Evolutionary conservation across 1,139 yeast genomes (phyloP).

Genomic region (Debaryomyces nepalensis): DNA sequence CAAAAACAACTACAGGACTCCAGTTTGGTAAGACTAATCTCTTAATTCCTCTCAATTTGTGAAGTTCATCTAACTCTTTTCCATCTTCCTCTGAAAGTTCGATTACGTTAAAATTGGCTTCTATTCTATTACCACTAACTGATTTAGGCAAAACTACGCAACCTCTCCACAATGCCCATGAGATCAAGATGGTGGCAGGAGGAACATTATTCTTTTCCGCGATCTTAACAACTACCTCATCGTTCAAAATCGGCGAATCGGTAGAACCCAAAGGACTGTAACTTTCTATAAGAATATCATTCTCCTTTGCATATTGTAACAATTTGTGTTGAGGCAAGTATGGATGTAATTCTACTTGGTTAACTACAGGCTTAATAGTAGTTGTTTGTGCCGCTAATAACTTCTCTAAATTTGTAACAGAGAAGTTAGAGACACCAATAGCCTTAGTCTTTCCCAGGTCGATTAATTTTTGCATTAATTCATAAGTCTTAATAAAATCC

Average conservation of each 20-base stretch:
- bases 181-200: constrained; percentile 65
- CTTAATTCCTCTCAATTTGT: constrained; percentile 48
- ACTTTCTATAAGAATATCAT: constrained; percentile 69
- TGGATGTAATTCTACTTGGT: constrained; percentile 81
- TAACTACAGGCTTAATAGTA: constrained; percentile 65
- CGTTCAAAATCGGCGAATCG: constrained; percentile 64
- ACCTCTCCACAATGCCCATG: constrained; percentile 76
- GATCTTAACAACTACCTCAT: constrained; percentile 50
- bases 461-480: constrained; percentile 61
- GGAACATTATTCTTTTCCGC: constrained; percentile 61
- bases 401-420: constrained; percentile 50
- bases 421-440: constrained; percentile 81
- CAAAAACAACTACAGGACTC: constrained; percentile 30
- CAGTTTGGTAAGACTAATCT: constrained; percentile 54
- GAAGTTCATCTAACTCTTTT: constrained; percentile 46
- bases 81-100: constrained; percentile 60
- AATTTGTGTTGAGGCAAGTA: constrained; percentile 71
- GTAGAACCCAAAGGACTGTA: constrained; percentile 81
- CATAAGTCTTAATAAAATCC: constrained; percentile 67
- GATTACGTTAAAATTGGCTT: constrained; percentile 57
- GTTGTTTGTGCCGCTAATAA: constrained; percentile 56
- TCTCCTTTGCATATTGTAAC: constrained; percentile 53
- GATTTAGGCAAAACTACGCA: constrained; percentile 78
- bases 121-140: constrained; percentile 61
- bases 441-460: constrained; percentile 59